phyloP scores from a whole-genome alignment of 371 early-diverging fungal species.

The Zopfochytrium polystomum region DNA sequence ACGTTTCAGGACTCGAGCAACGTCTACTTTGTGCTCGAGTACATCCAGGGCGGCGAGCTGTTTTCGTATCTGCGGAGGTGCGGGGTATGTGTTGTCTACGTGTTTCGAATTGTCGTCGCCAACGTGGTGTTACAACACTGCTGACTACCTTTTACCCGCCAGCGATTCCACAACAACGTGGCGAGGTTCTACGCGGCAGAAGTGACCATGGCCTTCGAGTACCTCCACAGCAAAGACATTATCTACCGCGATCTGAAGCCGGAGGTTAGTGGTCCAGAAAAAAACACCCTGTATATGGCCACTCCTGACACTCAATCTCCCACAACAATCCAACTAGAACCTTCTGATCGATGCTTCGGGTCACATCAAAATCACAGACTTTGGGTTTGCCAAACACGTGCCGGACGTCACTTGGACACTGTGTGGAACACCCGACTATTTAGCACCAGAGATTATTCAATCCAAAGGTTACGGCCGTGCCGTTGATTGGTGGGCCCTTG shows the following conservation, averaged over 20 bases:
- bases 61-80: slow-evolving; percentile 66
- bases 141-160: too few species aligned
- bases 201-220: slow-evolving; percentile 64
- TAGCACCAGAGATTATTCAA: too few species aligned
- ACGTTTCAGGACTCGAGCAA: slow-evolving; percentile 84
- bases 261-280: slow-evolving; percentile 43
- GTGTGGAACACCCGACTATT: slow-evolving; percentile 99
- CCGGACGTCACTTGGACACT: slow-evolving; percentile 91
- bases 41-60: slow-evolving; percentile 93
- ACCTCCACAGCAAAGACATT: slow-evolving; percentile 59
- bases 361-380: slow-evolving; percentile 93
- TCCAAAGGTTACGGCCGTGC: slow-evolving; percentile 91
- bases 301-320: too few species aligned
- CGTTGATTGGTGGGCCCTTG: slow-evolving; percentile 97
- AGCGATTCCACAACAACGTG: slow-evolving; percentile 81
- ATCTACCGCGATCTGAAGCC: slow-evolving; percentile 74
- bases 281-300: slow-evolving; percentile 14
- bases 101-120: too few species aligned
- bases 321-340: slow-evolving; percentile 62
- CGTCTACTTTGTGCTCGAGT: slow-evolving; percentile 90
- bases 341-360: slow-evolving; percentile 86
- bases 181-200: slow-evolving; percentile 73
- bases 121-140: too few species aligned
- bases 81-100: too few species aligned
- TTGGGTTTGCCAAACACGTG: slow-evolving; percentile 94